Conservation (phyloP, 1,139 yeast genomes). For the Wickerhamomyces sp. region DNA sequence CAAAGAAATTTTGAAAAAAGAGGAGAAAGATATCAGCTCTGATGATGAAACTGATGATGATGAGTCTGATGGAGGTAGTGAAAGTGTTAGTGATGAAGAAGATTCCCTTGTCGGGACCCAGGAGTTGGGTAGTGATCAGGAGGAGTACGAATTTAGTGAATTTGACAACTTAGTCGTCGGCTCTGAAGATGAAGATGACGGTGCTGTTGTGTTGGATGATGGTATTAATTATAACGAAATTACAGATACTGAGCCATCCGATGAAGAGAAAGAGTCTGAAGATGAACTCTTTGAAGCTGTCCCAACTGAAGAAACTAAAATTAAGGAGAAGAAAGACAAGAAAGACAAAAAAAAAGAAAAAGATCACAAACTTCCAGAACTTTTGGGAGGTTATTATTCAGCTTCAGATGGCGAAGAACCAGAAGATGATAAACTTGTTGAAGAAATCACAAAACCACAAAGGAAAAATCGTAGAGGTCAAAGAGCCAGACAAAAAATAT, state of each 20-base stretch:
- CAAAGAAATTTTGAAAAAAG: slow-evolving; percentile 19
- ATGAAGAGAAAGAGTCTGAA: slow-evolving; percentile 30
- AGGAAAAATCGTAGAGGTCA: slow-evolving; percentile 94
- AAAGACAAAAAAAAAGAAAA: slow-evolving; percentile 22
- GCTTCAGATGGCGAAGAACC: slow-evolving; percentile 68
- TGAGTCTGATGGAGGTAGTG: slow-evolving; percentile 16
- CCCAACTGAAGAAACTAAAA: slow-evolving; percentile 15
- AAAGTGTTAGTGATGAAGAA: slow-evolving; percentile 18
- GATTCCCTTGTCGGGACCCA: slow-evolving; percentile 21
- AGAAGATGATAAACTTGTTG: slow-evolving; percentile 48
- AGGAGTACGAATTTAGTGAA: slow-evolving; percentile 31
- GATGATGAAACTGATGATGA: slow-evolving; percentile 24
- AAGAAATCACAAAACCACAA: slow-evolving; percentile 41
- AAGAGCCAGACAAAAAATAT: slow-evolving; percentile 91
- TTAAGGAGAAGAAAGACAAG: slow-evolving; percentile 23
- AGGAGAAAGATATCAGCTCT: slow-evolving; percentile 17
- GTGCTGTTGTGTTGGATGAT: slow-evolving; percentile 27
- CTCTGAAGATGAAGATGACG: slow-evolving; percentile 48
- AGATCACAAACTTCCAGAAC: slow-evolving; percentile 49
- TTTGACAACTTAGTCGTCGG: slow-evolving; percentile 52
- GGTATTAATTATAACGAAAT: slow-evolving; percentile 52
- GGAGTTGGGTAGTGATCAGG: slow-evolving; percentile 18
- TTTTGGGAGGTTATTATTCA: slow-evolving; percentile 75
- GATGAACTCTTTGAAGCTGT: slow-evolving; percentile 41
- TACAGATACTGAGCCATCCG: slow-evolving; percentile 57